Base-by-base conservation (phyloP, 2,329 filamentous ascomycete genomes). In the Verticillium longisporum region DNA sequence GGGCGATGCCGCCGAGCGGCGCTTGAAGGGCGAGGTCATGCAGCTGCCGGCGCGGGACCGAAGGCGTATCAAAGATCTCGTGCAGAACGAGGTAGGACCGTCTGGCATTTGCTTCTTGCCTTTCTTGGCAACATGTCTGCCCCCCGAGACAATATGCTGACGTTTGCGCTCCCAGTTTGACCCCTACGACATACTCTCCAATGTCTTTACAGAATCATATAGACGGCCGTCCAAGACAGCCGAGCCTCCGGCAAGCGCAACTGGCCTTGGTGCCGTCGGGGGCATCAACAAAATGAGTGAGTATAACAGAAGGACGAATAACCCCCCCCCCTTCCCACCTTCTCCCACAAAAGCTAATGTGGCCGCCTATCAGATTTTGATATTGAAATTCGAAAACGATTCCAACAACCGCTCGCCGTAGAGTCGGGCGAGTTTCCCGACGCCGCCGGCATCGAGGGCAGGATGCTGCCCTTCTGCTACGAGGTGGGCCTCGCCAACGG, bases 201-300 rank as follows among this genome's bases (percentile, higher is more conserved):
- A 76, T 62, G 72, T 82, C 55, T 85, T 86, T 65, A 69, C 75
- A 13, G 83, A 86, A 21, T 74, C 79, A 26, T 78, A 80, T 62
- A 78, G 79, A 54, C 74, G 78, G 61, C 69, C 76, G 11, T 71
- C 76, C 4, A 77, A 78, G 58, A 71, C 76, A 13, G 82, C 88
- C 34, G 84, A 91, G 61, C 83, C 86, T 9, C 87, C 88, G 32
- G 82, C 87, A 33, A 87, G 86, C 69, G 88, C 88, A 31, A 88
- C 86, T 33, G 89, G 89, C 21, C 59, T 65, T 32, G 61, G 61
- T 15, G 61, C 59, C 26, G 55, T 33, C 6, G 55, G 58, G 15
- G 58, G 58, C 26, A 81, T 94, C 55, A 92, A 91, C 66, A 92
- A 86, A 66, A 88, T 94, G 80, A 96, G 89, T 92, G 80, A 71